Base-by-base conservation (phyloP, 257 asterid species). In the Solanum chiquidenum region DNA sequence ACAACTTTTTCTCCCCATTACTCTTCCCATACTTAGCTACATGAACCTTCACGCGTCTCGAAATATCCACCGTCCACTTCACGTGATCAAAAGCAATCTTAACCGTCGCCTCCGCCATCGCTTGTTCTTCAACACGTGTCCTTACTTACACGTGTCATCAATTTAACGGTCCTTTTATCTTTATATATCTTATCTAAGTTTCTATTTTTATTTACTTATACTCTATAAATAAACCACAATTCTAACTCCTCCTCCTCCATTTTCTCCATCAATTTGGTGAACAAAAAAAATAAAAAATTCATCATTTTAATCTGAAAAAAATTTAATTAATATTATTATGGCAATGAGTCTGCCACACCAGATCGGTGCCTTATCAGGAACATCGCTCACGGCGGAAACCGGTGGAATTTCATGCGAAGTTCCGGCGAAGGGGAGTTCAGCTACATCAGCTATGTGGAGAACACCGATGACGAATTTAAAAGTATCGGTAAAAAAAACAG, bases 261-360 rank as follows among this genome's bases (percentile, higher is more conserved):
- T 72, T 88, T 27, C 84, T 71, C 60, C 40, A 76, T 84, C 68
- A 40, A 40, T 72, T 64, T 64, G 20, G 73, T 25, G 12, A 27
- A 13, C 7, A n/a, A 2, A 23, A 23, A 23, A 23, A 62, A 10
- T 2, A 1, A 62, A 62, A 62, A 62, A 62, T 1, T 62, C 31
- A 23, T 62, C 71, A 23, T 68, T 69, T 14, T 18, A 29, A 85
- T 68, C 69, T 68, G 76, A 33, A n/a, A 23, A 62, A 62, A 23
- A 9, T 0, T 55, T 55, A 62, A 58, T 14, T 21, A 58, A 0
- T 40, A 72, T 33, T 88, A 49, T 44, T 66, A 95, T 95, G 99
- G 98, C 98, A n/a, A 95, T 95, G 98, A 94, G 96, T 89, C 83
- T 97, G 86, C 94, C 99, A 11, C 95, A 94, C 86, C 99, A 95